phyloP scores from a whole-genome alignment of 2,329 filamentous ascomycete genomes.

The Cordyceps farinosa region DNA sequence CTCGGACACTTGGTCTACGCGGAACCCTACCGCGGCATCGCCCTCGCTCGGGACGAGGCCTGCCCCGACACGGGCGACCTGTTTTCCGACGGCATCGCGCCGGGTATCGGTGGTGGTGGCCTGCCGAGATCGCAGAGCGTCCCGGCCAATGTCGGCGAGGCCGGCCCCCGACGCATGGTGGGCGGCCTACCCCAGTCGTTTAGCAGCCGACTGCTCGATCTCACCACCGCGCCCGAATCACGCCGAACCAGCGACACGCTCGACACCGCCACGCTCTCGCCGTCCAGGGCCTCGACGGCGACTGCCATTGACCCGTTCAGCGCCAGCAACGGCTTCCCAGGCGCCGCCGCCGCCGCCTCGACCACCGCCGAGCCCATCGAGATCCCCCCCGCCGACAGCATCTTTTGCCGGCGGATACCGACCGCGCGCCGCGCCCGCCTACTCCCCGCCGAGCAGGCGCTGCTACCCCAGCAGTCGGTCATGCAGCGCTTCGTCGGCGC shows the following conservation, averaged over 20 bases:
- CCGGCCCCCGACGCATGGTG: slow-evolving; percentile 27
- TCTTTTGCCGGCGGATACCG: slow-evolving; percentile 61
- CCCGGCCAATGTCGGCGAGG: slow-evolving; percentile 27
- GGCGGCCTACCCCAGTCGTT: slow-evolving; percentile 34
- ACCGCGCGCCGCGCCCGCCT: slow-evolving; percentile 62
- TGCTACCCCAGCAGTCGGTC: slow-evolving; percentile 65
- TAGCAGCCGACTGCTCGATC: slow-evolving; percentile 36
- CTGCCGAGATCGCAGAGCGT: slow-evolving; percentile 36
- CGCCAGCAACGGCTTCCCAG: not conserved
- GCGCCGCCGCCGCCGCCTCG: slow-evolving; percentile 20
- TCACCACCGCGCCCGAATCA: slow-evolving; percentile 41
- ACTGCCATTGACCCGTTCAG: slow-evolving; percentile 39
- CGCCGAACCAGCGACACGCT: slow-evolving; percentile 53
- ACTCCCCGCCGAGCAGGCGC: slow-evolving; percentile 65
- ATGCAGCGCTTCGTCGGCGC: slow-evolving; percentile 60
- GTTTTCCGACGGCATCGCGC: slow-evolving; percentile 30
- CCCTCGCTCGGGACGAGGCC: slow-evolving; percentile 61
- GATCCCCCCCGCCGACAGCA: slow-evolving; percentile 33
- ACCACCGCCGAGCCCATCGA: slow-evolving; percentile 27
- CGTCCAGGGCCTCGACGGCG: slow-evolving; percentile 41
- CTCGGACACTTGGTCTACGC: slow-evolving; percentile 68
- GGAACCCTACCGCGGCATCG: slow-evolving; percentile 63
- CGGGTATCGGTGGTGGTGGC: slow-evolving; percentile 30
- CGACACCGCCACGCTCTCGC: slow-evolving; percentile 52
- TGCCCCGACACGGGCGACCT: slow-evolving; percentile 44